Evolutionary conservation across 106 monocot species (phyloP).

Genomic region (Dactylorhiza incarnata): DNA sequence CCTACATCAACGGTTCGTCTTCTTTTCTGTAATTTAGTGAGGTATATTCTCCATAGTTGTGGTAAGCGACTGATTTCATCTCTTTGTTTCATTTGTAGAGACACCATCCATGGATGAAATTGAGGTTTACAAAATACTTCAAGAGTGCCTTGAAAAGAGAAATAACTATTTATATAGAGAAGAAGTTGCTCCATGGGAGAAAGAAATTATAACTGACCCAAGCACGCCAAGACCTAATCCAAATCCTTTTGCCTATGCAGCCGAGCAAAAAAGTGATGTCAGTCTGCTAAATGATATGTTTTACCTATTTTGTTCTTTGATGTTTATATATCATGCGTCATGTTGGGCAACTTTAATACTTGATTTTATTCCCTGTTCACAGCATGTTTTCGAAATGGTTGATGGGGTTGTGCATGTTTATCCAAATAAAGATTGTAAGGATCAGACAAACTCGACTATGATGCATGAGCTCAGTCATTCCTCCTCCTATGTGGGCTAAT

Average conservation of each 20-base stretch:
- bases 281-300: constrained; percentile 12
- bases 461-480: not conserved
- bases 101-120: constrained; percentile 71
- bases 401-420: constrained; percentile 95
- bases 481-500: not conserved
- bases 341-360: not conserved
- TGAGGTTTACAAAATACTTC: constrained; percentile 85
- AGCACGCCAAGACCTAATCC: constrained; percentile 89
- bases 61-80: not conserved
- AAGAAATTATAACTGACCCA: constrained; percentile 94
- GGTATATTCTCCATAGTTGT: not conserved
- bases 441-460: not conserved
- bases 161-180: constrained; percentile 72
- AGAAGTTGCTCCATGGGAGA: constrained; percentile 87
- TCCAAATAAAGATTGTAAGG: constrained; percentile 55
- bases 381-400: constrained; percentile 92
- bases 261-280: constrained; percentile 79
- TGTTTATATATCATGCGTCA: not conserved
- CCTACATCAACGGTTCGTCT: not conserved
- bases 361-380: constrained; percentile 7
- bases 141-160: constrained; percentile 77
- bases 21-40: not conserved
- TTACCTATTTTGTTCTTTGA: not conserved
- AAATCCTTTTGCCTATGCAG: constrained; percentile 66
- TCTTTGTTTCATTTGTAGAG: constrained; percentile 36